phyloP scores from a whole-genome alignment of 352 stramenopile genomes.

The Phytophthora pini region DNA sequence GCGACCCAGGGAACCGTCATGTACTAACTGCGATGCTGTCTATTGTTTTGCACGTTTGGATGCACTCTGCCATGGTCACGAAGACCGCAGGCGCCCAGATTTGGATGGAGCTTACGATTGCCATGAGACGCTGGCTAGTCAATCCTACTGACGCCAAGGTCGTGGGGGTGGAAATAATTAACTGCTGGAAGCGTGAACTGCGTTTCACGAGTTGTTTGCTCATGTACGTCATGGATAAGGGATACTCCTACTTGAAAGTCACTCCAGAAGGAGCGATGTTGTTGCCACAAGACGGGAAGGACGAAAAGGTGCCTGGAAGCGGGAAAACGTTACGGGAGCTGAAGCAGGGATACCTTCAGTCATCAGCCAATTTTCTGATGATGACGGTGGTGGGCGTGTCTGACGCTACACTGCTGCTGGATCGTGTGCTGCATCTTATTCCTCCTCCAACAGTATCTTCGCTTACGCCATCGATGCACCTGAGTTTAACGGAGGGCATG shows the following conservation, averaged over 20 bases:
- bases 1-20: slow-evolving; percentile 60
- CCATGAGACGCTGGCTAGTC: slow-evolving; percentile 81
- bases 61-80: slow-evolving; percentile 71
- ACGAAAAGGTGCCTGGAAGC: slow-evolving; percentile 27
- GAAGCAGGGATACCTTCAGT: slow-evolving; percentile 76
- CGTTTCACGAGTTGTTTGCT: slow-evolving; percentile 81
- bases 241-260: slow-evolving; percentile 75
- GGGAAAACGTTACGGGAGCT: slow-evolving; percentile 61
- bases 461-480: slow-evolving; percentile 66
- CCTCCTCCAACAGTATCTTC: slow-evolving; percentile 71
- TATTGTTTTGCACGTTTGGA: slow-evolving; percentile 87
- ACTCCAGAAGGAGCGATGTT: slow-evolving; percentile 63
- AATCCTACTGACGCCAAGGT: slow-evolving; percentile 63
- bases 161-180: slow-evolving; percentile 71
- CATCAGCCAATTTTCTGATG: slow-evolving; percentile 75
- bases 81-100: slow-evolving; percentile 70
- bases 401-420: slow-evolving; percentile 78
- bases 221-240: slow-evolving; percentile 83
- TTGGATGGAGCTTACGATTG: slow-evolving; percentile 84
- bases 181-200: slow-evolving; percentile 88
- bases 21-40: slow-evolving; percentile 84
- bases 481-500: slow-evolving; percentile 79
- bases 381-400: slow-evolving; percentile 58
- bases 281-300: slow-evolving; percentile 52
- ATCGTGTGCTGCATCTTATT: slow-evolving; percentile 84